Evolutionary conservation across 2,329 filamentous ascomycete genomes (phyloP), one percentile per base, ranked within the genome.

Genomic region (Exserohilum rostratum): DNA sequence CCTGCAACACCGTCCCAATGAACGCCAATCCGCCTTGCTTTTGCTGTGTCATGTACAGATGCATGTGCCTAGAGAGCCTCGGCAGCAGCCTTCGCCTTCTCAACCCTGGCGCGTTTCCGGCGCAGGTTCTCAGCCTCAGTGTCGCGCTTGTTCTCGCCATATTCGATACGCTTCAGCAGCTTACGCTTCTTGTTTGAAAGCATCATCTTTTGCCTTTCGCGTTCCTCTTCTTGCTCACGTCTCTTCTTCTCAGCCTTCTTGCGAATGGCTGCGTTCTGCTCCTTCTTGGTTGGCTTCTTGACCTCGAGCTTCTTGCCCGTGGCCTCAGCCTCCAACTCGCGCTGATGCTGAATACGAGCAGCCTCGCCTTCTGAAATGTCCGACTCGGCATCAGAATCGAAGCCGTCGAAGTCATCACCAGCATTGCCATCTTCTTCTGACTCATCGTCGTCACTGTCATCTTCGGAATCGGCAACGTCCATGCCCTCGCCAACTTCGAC

Each of bases 141-240:
- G 65, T 93, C 93, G 82, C 91, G 90, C 84, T 95, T 93, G 79
- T 89, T 93, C 78, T 97, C 96, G 59, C 87, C 92, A 78, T 96
- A 96, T 72, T 92, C 84, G 91, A 99, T 99, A 82, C 97, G 95
- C 82, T 98, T 95, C 65, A 93, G 89, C 70, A 97, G 81, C 87
- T 97, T 97, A 70, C 95, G 85, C 87, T 98, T 99, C 85, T 96
- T 95, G 77, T 96, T 90, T 77, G 90, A 90, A 82, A 98, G 88
- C 95, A 99, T 99, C 80, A 96, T 95, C 86, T 96, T 97, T 75
- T 91, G 89, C 60, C 93, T 85, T 77, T 96, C 92, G 54, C 96
- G 78, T 68, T 98, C 93, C 77, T 98, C 95, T 3, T 89, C 87
- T 72, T 95, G 90, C 69, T 84, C 79, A 61, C 78, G 78, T 67